Evolutionary conservation across 441 rosid genomes (phyloP), one percentile per base, ranked within the genome.

Genomic region (Arabidopsis lyrata): DNA sequence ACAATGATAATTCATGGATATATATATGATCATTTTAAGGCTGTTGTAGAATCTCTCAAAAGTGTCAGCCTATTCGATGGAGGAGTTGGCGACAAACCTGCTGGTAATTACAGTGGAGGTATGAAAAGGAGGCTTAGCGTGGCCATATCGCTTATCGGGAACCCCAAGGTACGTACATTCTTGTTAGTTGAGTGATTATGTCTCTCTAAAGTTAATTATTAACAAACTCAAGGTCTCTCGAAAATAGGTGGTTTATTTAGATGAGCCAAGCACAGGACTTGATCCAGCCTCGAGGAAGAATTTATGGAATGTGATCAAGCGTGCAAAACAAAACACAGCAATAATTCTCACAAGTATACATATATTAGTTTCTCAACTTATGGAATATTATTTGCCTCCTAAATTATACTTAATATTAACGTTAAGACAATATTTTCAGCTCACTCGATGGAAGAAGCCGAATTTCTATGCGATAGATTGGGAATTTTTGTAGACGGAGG

Each of bases 391-490:
- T 32, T 55, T 16, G 29, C 32, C 41, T 56, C 41, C 39, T 29
- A 39, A 41, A 31, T n/a, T 36, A 9, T 20, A 65, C 47, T 22
- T 14, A 41, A 16, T 35, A 32, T 69, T 47, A 47, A 69, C 48
- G 7, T n/a, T 45, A 45, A 45, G 36, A 57, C 36, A n/a, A 56
- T 22, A 32, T 62, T 82, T 64, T 67, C 86, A 95, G 98, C 98
- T 10, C 99, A 95, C 78, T 95, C 98, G 29, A 95, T 95, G 99
- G 99, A 92, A 82, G 99, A 95, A 82, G 99, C 99, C 24, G 99
- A 95, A 82, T 87, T 76, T 72, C 78, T 95, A 1, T 92, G 99
- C 73, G 98, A 95, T 70, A 82, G 99, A 38, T 34, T 95, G 31
- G 99, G 99, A 70, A 85, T 95, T 57, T 95, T 95, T 39, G 95